Evolutionary conservation across 2,329 filamentous ascomycete species (phyloP), one percentile per base, ranked within the genome.

Genomic region (Exophiala aquamarina): DNA sequence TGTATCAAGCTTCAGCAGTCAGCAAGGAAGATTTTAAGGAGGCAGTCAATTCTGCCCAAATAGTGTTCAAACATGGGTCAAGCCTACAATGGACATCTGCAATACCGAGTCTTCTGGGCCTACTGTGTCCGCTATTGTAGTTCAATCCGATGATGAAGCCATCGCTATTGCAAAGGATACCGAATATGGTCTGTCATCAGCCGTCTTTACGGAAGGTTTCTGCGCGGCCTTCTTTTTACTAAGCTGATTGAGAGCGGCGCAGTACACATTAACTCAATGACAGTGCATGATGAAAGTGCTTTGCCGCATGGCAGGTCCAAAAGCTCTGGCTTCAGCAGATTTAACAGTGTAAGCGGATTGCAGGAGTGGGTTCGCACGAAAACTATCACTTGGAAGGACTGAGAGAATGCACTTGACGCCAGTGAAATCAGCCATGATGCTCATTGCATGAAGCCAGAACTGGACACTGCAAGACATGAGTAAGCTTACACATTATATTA

Each of bases 101-200:
- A 69, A 77, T 55, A 82, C 77, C 1, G 89, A 93, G 67, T 85
- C 81, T 1, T 94, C 93, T 59, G 88, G 87, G 0, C 88, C 89
- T 0, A 81, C 78, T 0, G 85, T 90, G 1, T 82, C 81, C 13
- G 61, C 93, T 13, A 77, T 84, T 13, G 72, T 77, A 15, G 74
- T 91, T 19, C 74, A 81, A n/a, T 48, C 26, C 4, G 72, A 62
- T 6, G 69, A 73, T 19, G 84, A 88, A 41, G 88, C 86, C 0
- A 66, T 92, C 18, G 70, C 74, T 21, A 70, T 92, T n/a, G 87
- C 87, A 8, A 93, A 94, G 61, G 86, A 92, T 58, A 89, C 85
- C 1, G 85, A 89, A 41, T 93, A 90, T 61, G 88, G 88, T 2
- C 74, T 94, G 11, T 73, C 75, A 2, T 76, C 82, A 2, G 78